Evolutionary conservation across 2,329 filamentous ascomycete genomes (phyloP), one percentile per base, ranked within the genome.

Genomic region (Aspergillus sp.): DNA sequence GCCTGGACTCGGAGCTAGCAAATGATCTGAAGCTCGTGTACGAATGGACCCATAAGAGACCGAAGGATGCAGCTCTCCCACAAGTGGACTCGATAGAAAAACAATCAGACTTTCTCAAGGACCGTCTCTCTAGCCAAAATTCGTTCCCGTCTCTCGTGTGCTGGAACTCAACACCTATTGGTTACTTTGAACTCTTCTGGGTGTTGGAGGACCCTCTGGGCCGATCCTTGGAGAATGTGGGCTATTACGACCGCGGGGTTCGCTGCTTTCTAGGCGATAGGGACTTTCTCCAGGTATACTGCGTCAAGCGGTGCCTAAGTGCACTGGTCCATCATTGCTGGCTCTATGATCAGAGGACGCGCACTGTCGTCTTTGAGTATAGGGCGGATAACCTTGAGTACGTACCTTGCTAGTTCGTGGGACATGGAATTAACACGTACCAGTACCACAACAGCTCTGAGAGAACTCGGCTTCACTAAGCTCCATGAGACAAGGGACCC

Each of bases 181-280:
- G 46, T 15, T 57, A 50, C 22, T 57, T 41, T 19, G 54, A 57
- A 22, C 22, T 57, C 13, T 57, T 57, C 31, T 57, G 54, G 54
- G 54, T 57, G 4, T 38, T 50, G 22, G 54, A 57, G 23, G 54
- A 57, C 11, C 19, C 30, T 43, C 15, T 50, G 7, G 23, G 54
- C 11, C 54, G 54, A 7, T 23, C n/a, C n/a, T 17, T 57, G 7
- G 46, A 38, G 17, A 6, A 50, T 7, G 13, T 47, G 8, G 25
- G 4, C 34, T 22, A 50, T n/a, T 57, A 43, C 22, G 54, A 57
- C 23, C 54, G 54, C 13, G 46, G 54, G 3, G 46, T 57, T 22
- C 46, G 54, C 7, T 57, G 46, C 22, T 48, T 57, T 11, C 49
- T 50, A 7, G 54, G 54, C 23, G 19, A 50, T 17, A 31, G 50